A percentile compares a stretch with the other conserved stretches of the same genome.
These are phyloP conservation scores for Silene latifolia DNA, from an alignment of 148 eudicot genomes.

Conservation along the genomic window DNA sequence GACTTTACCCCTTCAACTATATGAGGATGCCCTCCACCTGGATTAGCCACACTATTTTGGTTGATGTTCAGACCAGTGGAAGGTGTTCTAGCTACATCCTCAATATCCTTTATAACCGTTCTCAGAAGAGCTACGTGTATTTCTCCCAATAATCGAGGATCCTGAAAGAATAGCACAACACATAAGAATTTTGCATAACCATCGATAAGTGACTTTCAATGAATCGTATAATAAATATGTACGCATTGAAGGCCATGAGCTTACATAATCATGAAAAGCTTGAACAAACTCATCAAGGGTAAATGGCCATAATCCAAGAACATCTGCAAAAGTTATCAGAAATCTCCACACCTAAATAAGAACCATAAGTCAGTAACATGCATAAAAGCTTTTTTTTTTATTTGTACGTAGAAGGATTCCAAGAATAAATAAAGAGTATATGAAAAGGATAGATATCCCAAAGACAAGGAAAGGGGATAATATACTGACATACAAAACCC, in stretches of 20 bases:
- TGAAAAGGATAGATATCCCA: too few species aligned
- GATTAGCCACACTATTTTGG: constrained; percentile 54
- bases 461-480: too few species aligned
- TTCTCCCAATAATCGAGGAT: constrained; percentile 78
- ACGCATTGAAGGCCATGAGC: constrained; percentile 21
- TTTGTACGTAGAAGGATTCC: too few species aligned
- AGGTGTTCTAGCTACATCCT: constrained; percentile 89
- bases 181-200: background rate
- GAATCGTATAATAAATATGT: background rate
- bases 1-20: constrained; percentile 89
- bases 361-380: constrained; percentile 15
- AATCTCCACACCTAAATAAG: constrained; percentile 79
- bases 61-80: constrained; percentile 50
- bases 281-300: constrained; percentile 90
- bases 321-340: constrained; percentile 77
- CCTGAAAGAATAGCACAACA: constrained; percentile 38
- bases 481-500: too few species aligned
- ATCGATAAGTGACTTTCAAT: background rate
- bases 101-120: constrained; percentile 77
- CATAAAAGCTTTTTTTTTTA: background rate
- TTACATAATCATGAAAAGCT: constrained; percentile 92
- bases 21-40: constrained; percentile 89
- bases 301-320: constrained; percentile 92
- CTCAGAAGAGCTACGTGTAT: constrained; percentile 73
- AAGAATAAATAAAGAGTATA: too few species aligned